Conservation (phyloP, 192 early-diverging fungal genomes). For the Coemansia sp. region DNA sequence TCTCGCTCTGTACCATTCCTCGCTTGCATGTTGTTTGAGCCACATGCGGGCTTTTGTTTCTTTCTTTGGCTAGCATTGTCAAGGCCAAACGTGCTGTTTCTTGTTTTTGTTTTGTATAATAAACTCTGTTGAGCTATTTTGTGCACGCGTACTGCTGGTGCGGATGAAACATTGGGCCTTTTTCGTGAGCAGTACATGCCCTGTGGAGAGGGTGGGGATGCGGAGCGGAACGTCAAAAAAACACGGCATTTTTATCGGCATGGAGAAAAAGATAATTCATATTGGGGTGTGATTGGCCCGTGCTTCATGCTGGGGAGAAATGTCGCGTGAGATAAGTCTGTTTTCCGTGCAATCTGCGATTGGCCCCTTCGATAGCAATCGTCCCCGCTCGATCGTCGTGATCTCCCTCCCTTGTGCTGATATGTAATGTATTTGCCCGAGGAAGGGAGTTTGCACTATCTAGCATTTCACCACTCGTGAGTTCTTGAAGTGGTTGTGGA, state of each 20-base stretch:
- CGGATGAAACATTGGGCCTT: slow-evolving; percentile 5
- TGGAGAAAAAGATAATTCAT: not conserved
- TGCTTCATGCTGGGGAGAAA: not conserved
- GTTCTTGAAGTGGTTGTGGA: too few species aligned
- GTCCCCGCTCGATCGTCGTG: not conserved
- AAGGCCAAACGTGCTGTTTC: not conserved
- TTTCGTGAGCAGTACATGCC: not conserved
- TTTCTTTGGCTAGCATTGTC: not conserved
- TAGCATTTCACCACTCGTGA: too few species aligned
- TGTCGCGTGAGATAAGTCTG: not conserved
- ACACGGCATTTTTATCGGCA: slow-evolving; percentile 1
- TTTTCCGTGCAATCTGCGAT: not conserved
- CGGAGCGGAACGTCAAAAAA: not conserved
- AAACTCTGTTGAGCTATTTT: slow-evolving; percentile 5
- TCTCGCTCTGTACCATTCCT: slow-evolving; percentile 3
- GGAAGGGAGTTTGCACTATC: too few species aligned
- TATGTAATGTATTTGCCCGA: too few species aligned
- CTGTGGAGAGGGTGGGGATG: not conserved
- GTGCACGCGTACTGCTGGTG: not conserved
- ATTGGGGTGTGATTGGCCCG: slow-evolving; percentile 1
- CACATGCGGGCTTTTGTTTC: not conserved
- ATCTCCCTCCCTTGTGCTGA: not conserved
- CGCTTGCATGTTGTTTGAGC: not conserved
- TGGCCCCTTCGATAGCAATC: not conserved
- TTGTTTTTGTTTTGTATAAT: slow-evolving; percentile 7